Conservation (phyloP, 176 grass and related monocot genomes). For the Oropetium thomaeum region DNA sequence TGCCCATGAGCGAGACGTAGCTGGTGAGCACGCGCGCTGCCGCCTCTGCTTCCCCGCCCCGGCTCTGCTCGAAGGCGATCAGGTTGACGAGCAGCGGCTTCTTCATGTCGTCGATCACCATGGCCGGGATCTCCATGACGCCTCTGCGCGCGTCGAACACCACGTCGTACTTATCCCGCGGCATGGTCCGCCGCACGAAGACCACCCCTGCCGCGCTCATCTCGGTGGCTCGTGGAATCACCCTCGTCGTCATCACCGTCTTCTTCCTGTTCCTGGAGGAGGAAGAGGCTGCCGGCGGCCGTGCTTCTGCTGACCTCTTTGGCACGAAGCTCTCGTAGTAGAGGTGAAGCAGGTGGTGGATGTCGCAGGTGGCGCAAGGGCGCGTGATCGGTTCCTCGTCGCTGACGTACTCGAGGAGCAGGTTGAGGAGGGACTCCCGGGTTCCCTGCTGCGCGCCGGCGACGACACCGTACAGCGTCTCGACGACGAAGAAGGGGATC, state of each 20-base stretch:
- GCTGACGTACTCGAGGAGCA: too few species aligned
- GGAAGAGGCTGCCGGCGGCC: neutral
- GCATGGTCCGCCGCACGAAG: neutral
- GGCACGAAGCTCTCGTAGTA: neutral
- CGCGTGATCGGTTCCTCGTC: too few species aligned
- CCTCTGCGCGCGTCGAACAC: neutral
- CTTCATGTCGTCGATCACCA: neutral
- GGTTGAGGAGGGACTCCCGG: too few species aligned
- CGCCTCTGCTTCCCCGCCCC: too few species aligned
- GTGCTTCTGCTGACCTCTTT: too few species aligned
- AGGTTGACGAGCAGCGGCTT: neutral
- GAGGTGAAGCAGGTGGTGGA: neutral
- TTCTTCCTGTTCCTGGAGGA: too few species aligned
- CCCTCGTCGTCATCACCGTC: too few species aligned
- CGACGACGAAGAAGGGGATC: neutral
- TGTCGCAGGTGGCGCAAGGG: neutral
- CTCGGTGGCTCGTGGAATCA: neutral
- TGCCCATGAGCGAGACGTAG: neutral
- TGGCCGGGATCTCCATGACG: neutral
- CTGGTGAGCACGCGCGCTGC: neutral
- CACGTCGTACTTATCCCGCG: neutral
- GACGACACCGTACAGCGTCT: neutral
- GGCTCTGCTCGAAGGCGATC: conserved; percentile 7
- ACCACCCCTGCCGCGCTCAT: neutral
- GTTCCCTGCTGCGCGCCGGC: too few species aligned